These are phyloP conservation scores for Arthroderma sp. DNA, from an alignment of 2,329 filamentous ascomycete species.

Conservation along the genomic window DNA sequence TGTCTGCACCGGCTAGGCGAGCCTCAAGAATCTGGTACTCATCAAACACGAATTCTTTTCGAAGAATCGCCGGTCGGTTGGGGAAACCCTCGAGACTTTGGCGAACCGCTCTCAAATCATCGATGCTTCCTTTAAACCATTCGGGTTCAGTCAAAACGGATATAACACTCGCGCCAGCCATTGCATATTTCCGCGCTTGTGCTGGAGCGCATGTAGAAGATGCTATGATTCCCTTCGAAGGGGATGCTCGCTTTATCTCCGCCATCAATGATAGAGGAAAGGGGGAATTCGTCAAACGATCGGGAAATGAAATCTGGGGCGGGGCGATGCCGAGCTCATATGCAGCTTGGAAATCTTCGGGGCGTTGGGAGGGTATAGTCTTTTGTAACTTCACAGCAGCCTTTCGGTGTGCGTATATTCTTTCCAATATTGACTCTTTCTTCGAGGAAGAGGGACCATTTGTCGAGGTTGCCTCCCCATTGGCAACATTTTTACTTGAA, in stretches of 20 bases:
- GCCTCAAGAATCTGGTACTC: constrained; percentile 97
- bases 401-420: constrained; percentile 74
- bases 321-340: constrained; percentile 77
- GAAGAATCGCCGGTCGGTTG: constrained; percentile 77
- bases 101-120: constrained; percentile 76
- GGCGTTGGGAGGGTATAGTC: constrained; percentile 68
- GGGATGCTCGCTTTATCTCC: constrained; percentile 92
- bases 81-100: constrained; percentile 83
- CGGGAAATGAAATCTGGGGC: constrained; percentile 66
- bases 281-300: constrained; percentile 65
- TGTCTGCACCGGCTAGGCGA: constrained; percentile 82
- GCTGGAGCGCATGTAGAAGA: constrained; percentile 74
- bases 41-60: constrained; percentile 96
- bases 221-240: constrained; percentile 90
- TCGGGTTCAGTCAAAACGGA: constrained; percentile 97
- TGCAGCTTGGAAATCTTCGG: constrained; percentile 69
- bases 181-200: constrained; percentile 81
- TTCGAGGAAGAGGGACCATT: constrained; percentile 31
- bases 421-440: constrained; percentile 75
- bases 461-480: constrained; percentile 12
- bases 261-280: constrained; percentile 91
- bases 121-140: constrained; percentile 98
- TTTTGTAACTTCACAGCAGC: constrained; percentile 68
- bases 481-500: constrained; percentile 39
- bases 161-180: constrained; percentile 90